Base-by-base conservation (phyloP, 352 stramenopile species). In the Globisporangium mamillatum region DNA sequence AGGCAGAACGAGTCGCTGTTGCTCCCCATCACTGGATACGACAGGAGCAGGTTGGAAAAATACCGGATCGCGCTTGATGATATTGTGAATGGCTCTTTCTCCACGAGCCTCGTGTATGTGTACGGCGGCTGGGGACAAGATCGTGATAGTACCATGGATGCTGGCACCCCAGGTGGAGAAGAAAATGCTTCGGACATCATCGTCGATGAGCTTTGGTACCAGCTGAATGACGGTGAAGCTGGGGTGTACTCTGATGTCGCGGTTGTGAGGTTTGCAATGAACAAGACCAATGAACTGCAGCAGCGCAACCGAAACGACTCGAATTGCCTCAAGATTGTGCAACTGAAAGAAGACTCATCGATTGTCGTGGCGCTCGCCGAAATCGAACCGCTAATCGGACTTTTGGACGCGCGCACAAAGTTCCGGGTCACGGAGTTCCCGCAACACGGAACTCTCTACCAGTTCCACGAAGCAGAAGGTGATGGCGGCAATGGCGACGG, bases 271-370 rank as follows among this genome's bases (percentile, higher is more conserved):
- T 72, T 72, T 18, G 44, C 55, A 5, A 6, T 58, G n/a, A 41
- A 57, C 25, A 63, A 9, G 20, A 75, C 58, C 27, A n/a, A 41
- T 22, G 52, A 64, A 48, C 38, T 5, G 18, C 48, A 41, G 27
- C 46, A 68, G 25, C 27, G 9, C 12, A 41, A 8, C 3, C 4
- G 53, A 25, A 38, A 16, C 27, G 65, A 60, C 4, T 46, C 38
- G 48, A 69, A 48, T 22, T 36, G 50, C 5, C 50, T 75, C 24
- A 36, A 34, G 41, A 52, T 71, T 2, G 65, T 87, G 41, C 63
- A 78, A 38, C 70, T 93, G 1, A 63, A 89, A 6, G 85, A 93
- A 76, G 80, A 92, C 60, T 81, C 83, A 2, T 63, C 75, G 32
- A 64, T 70, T 27, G 25, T 74, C 14, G n/a, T 92, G 18, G 57